Evolutionary conservation across 2,329 filamentous ascomycete species (phyloP).

Genomic region (Alternaria triticimaculans): DNA sequence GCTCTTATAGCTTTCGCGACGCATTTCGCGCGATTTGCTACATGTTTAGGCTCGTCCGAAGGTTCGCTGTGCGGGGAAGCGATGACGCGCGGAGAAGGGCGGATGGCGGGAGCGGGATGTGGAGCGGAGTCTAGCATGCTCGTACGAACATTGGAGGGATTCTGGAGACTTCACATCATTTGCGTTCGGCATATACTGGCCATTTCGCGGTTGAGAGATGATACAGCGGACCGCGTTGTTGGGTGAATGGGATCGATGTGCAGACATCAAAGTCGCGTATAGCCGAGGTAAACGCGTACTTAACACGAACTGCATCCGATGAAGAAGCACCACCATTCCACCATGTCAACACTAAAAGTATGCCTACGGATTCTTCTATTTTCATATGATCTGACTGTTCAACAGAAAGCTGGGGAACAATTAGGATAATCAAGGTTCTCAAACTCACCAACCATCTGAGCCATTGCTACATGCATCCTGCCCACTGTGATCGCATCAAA

Average conservation of each 20-base stretch:
- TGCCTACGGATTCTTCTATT: not conserved
- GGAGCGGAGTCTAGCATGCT: not conserved
- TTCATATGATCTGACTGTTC: not conserved
- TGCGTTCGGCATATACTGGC: not conserved
- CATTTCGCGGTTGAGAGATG: no score
- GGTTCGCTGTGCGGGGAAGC: constrained; percentile 1
- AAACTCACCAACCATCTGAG: not conserved
- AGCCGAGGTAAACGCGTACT: not conserved
- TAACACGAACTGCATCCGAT: not conserved
- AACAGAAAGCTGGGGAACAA: not conserved
- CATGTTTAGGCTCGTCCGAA: not conserved
- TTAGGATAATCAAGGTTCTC: not conserved
- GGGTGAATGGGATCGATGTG: not conserved
- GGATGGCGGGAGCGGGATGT: not conserved
- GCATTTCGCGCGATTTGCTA: not conserved
- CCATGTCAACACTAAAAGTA: not conserved
- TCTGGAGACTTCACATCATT: not conserved
- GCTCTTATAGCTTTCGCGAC: not conserved
- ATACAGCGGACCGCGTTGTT: not conserved
- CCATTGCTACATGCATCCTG: not conserved
- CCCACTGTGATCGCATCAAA: not conserved
- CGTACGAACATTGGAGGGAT: not conserved
- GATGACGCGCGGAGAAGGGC: not conserved
- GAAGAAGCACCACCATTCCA: not conserved
- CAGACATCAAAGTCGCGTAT: not conserved